Evolutionary conservation across 2,329 filamentous ascomycete genomes (phyloP), one percentile per base, ranked within the genome.

Genomic region (Ceratocystis harringtonii): DNA sequence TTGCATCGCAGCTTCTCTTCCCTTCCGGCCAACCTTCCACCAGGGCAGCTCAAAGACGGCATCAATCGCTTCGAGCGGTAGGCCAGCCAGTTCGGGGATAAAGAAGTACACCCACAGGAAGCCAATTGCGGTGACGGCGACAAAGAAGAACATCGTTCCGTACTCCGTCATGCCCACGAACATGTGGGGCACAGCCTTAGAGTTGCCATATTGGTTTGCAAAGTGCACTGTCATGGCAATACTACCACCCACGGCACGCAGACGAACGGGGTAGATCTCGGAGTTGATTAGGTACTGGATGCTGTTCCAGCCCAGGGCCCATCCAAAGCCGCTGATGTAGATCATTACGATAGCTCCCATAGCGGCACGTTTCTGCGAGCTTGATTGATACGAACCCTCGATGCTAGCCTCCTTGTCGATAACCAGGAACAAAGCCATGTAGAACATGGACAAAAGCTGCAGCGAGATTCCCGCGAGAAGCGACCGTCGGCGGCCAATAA

Each of bases 201-300:
- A 81, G 76, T 89, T 90, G 30, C 87, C 88, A 72, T 89, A 91
- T 74, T 90, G 87, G 74, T 89, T 89, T 67, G 81, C 85, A 71
- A 91, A 91, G 74, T 92, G 88, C 67, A 90, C 80, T 0, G 84
- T 88, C 88, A 91, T 91, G 60, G 86, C 84, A 71, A 88, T 79
- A 0, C 84, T 87, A 0, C 86, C 87, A 22, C 85, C 83, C 8
- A 90, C 75, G 3, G 87, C 87, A 65, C 88, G 83, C 62, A 92
- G 84, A 2, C 87, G 81, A 8, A 91, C 79, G 0, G 88, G 87
- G 76, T 89, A 92, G 68, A 92, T 80, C 72, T 92, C 88, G 1
- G 87, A 86, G 15, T 87, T 90, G 65, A 92, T 81, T 3, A 92
- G 79, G 72, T 91, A 92, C 74, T 90, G 88, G 79, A 89, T 87